Evolutionary conservation across 192 early-diverging fungal species (phyloP), one percentile per base, ranked within the genome.

Genomic region (Backusella tarrabulga): DNA sequence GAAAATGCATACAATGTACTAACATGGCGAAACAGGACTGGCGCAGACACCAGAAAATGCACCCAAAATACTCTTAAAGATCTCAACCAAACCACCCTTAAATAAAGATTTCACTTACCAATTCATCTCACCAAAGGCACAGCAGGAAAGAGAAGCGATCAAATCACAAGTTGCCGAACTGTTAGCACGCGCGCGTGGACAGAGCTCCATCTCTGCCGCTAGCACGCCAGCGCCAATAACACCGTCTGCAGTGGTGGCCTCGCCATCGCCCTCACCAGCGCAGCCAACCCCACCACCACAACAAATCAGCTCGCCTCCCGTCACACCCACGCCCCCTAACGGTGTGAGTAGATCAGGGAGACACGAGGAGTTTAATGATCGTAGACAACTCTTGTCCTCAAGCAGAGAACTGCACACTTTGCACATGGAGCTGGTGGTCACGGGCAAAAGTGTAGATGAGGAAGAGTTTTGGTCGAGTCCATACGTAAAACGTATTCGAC

Each of bases 381-480:
- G 93, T 34, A 83, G 87, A 44, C 84, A 87, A 14, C 83, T 94
- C 9, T 76, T 97, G n/a, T 86, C 86, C 0, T 87, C 90, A 23
- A 91, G 92, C 78, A 83, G 83, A 72, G 93, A 95, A 7, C 82
- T 96, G 11, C 83, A 86, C 21, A 84, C 82, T 44, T 83, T 97
- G 11, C 95, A 96, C 83, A 85, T 84, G 75, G 93, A 93, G 34
- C 81, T 98, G 56, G 95, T 97, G 6, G 78, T 94, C 8, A 68
- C 40, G 17, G 82, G 88, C 0, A 91, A 91, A 29, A 84, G 90
- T n/a, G 85, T 98, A 3, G 82, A 86, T 6, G 97, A 99, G 79
- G 94, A 97, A 72, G 97, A 99, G 71, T 99, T 99, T 73, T 99
- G 97, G 97, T 89, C 91, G 68, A 91, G 88, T 54, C 85, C 93